Conservation (phyloP, 345 rosid species). For the Citrus maxima region DNA sequence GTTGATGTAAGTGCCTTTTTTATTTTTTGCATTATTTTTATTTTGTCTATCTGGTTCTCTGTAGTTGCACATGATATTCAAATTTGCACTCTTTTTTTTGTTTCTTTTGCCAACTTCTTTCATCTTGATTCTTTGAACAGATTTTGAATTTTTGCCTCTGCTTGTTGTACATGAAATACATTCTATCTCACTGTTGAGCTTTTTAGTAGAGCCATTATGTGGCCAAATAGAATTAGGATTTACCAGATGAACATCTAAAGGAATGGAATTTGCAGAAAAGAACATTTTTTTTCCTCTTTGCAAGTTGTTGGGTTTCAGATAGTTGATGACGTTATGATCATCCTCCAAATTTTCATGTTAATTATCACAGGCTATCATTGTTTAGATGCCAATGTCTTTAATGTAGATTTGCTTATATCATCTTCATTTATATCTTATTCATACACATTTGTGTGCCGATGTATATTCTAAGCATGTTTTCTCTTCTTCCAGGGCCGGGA, state of each 20-base stretch:
- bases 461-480: slow-evolving; percentile 6
- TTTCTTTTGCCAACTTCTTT: not conserved
- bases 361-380: not conserved
- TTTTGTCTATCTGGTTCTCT: not conserved
- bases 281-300: not conserved
- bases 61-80: not conserved
- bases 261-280: not conserved
- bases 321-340: not conserved
- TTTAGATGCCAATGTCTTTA: not conserved
- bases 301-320: not conserved
- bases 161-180: not conserved
- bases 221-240: not conserved
- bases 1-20: slow-evolving; percentile 59
- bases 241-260: not conserved
- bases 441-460: not conserved
- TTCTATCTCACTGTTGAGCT: not conserved
- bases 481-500: slow-evolving; percentile 74
- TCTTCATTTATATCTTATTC: not conserved
- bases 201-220: not conserved
- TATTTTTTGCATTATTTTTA: not conserved
- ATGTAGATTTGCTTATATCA: not conserved
- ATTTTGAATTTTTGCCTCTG: not conserved
- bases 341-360: not conserved
- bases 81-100: not conserved
- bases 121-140: not conserved